These are phyloP conservation scores for Cinchona pubescens DNA, from an alignment of 257 asterid genomes.

Conservation along the genomic window DNA sequence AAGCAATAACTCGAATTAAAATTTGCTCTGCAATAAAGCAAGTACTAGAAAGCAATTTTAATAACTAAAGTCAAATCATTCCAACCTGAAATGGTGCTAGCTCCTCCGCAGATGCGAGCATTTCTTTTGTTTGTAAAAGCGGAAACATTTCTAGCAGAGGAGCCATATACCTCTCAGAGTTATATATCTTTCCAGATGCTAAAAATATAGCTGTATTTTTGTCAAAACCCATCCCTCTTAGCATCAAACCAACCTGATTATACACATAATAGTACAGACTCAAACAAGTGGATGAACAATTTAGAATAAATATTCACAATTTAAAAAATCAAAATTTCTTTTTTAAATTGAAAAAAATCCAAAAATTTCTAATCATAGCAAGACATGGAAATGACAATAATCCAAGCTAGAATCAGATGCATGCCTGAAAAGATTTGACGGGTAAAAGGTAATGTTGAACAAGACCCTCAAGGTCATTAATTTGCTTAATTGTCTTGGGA, in stretches of 20 bases:
- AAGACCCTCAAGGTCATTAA: neutral
- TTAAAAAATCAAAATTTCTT: neutral
- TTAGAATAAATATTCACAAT: conserved; percentile 4
- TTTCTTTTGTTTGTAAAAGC: conserved; percentile 81
- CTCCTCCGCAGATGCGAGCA: conserved; percentile 81
- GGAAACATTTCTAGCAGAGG: conserved; percentile 96
- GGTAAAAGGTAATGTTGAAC: neutral
- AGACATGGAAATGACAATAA: neutral
- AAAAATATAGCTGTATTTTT: conserved; percentile 76
- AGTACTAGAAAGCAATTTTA: neutral
- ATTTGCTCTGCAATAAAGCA: conserved; percentile 11
- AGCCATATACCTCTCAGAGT: conserved; percentile 89
- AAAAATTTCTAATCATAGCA: neutral
- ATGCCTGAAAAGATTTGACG: neutral
- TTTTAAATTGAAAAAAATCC: no score
- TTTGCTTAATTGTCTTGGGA: neutral
- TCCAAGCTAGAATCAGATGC: neutral
- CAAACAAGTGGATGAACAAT: conserved; percentile 2
- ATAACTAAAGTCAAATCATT: conserved; percentile 16
- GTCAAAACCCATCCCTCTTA: conserved; percentile 97
- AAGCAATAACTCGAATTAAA: conserved; percentile 41
- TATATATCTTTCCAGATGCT: conserved; percentile 93
- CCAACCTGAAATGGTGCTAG: conserved; percentile 88
- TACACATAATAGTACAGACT: conserved; percentile 17
- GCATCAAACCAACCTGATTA: conserved; percentile 94